Percentiles rank a stretch among this genome's conserved stretches.
phyloP scores from a whole-genome alignment of 2,329 filamentous ascomycete species.

The Penicillium janthinellum region DNA sequence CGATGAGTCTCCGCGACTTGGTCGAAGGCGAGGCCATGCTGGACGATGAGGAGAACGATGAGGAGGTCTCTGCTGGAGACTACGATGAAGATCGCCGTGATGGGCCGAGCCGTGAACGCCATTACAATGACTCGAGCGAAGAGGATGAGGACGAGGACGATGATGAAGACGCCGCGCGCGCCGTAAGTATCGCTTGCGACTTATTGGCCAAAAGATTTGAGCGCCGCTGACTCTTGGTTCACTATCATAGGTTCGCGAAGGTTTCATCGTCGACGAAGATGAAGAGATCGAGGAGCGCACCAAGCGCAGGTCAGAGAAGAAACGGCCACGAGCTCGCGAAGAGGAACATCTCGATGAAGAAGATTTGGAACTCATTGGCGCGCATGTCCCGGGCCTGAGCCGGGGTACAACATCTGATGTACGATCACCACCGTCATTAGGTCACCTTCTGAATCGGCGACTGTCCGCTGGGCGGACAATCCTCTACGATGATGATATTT shows the following conservation, averaged over 20 bases:
- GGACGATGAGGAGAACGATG: conserved; percentile 82
- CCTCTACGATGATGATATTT: neutral
- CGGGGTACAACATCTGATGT: conserved; percentile 71
- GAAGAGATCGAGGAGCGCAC: conserved; percentile 73
- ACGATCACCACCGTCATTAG: conserved; percentile 32
- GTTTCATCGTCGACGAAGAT: conserved; percentile 94
- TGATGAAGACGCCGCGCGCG: conserved; percentile 79
- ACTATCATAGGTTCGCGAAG: conserved; percentile 72
- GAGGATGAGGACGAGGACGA: conserved; percentile 93
- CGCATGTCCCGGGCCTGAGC: conserved; percentile 71
- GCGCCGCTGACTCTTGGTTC: conserved; percentile 20
- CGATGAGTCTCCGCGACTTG: conserved; percentile 66
- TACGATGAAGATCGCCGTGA: conserved; percentile 58
- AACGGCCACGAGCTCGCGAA: conserved; percentile 78
- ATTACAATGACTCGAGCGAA: conserved; percentile 81
- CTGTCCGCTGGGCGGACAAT: neutral
- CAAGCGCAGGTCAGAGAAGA: conserved; percentile 63
- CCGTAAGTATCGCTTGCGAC: conserved; percentile 53
- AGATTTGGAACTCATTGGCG: conserved; percentile 91
- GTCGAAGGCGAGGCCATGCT: conserved; percentile 85
- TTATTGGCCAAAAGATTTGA: neutral
- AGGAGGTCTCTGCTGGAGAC: conserved; percentile 79
- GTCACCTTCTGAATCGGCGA: neutral
- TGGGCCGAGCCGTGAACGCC: conserved; percentile 43
- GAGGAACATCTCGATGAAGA: conserved; percentile 88